Percentiles rank a stretch among this genome's conserved stretches.
phyloP scores from a whole-genome alignment of 177 flowering plant genomes.

The Vitis hybrid region DNA sequence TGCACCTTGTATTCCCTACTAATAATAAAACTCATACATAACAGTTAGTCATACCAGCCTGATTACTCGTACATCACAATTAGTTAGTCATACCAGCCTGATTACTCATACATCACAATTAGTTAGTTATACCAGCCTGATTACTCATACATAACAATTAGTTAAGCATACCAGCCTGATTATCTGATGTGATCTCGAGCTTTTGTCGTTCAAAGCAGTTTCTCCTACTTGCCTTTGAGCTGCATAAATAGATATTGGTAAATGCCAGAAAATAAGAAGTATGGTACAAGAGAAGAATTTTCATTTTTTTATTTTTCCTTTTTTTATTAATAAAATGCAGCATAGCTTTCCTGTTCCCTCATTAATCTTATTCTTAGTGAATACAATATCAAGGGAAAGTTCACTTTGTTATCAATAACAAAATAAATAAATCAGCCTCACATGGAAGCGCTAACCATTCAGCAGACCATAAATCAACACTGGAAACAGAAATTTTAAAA shows the following conservation, averaged over 20 bases:
- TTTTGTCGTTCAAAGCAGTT: conserved; percentile 68
- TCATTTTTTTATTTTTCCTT: background rate
- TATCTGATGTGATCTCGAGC: conserved; percentile 84
- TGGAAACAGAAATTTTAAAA: background rate
- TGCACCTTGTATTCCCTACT: no score
- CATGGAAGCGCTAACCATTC: background rate
- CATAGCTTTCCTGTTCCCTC: background rate
- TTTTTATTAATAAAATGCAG: background rate
- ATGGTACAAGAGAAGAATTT: background rate
- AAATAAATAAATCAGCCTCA: background rate
- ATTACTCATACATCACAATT: no score
- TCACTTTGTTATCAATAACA: background rate
- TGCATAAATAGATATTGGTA: conserved; percentile 23
- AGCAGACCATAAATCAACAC: background rate
- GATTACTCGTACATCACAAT: no score
- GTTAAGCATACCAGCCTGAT: conserved; percentile 53
- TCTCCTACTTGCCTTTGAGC: conserved; percentile 83
- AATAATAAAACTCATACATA: background rate
- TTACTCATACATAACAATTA: background rate
- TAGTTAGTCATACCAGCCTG: no score
- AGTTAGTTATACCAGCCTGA: no score
- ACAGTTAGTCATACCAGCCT: no score
- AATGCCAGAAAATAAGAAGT: background rate
- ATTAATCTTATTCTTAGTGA: background rate
- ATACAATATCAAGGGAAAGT: background rate